phyloP scores from a whole-genome alignment of 2,329 filamentous ascomycete species.

The Aspergillus fischeri region DNA sequence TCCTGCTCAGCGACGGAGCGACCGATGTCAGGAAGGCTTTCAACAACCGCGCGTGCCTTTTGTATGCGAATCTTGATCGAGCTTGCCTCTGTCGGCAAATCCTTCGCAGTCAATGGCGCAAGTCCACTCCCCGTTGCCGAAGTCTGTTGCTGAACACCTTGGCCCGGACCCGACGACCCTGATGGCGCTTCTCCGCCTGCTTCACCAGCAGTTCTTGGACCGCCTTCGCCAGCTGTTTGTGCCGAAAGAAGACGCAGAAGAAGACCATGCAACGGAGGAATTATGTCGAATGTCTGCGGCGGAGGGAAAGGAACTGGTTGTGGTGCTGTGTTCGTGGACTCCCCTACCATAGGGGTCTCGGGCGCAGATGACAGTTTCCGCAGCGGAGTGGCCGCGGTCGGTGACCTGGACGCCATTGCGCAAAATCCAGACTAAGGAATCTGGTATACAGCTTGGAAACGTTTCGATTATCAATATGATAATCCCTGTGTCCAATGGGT shows the following conservation, averaged over 20 bases:
- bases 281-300: constrained; percentile 78
- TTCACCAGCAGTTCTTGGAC: constrained; percentile 22
- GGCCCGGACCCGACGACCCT: constrained; percentile 7
- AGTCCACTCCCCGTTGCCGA: constrained; percentile 25
- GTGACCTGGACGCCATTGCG: constrained; percentile 34
- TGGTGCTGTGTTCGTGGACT: constrained; percentile 39
- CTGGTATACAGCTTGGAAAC: neutral
- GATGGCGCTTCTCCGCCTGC: constrained; percentile 22
- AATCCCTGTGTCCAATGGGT: neutral
- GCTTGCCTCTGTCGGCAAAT: constrained; percentile 74
- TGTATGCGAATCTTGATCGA: constrained; percentile 78
- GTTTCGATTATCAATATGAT: neutral
- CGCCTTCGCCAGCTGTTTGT: constrained; percentile 36
- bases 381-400: constrained; percentile 41
- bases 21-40: constrained; percentile 42
- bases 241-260: constrained; percentile 66
- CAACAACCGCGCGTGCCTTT: constrained; percentile 58
- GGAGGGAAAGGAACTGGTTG: constrained; percentile 58
- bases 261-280: constrained; percentile 75
- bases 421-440: neutral
- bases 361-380: constrained; percentile 31
- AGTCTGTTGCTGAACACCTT: constrained; percentile 21
- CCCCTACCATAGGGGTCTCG: constrained; percentile 30
- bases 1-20: constrained; percentile 43
- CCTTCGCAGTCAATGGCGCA: constrained; percentile 62